Evolutionary conservation across 2,329 filamentous ascomycete genomes (phyloP), one percentile per base, ranked within the genome.

Genomic region (Sporothrix globosa): DNA sequence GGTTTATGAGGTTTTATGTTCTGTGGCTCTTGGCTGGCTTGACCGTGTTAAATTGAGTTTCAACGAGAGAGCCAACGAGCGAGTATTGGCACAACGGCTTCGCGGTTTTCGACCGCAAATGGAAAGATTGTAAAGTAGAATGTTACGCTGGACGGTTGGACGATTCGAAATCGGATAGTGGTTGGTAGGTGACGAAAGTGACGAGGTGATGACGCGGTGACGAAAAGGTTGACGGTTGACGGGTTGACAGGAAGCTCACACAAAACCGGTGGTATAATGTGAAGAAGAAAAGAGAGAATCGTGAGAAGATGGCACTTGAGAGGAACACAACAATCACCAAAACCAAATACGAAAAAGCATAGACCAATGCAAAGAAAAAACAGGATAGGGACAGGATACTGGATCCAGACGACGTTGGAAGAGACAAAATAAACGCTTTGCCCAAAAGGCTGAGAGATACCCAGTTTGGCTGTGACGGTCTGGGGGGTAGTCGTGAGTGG

Each of bases 381-480:
- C 34, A 34, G 52, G 19, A 48, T 34, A 68, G 53, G 67, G 39
- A 48, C 39, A 21, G 27, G 39, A 44, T 10, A 44, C 13, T 10
- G 41, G 9, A 4, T 14, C 10, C 41, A 44, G 41, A 44, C 41
- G 14, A 27, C 54, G 48, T 19, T 19, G 30, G 39, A 69, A 61
- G 44, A 41, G 53, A 48, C 44, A 60, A 17, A 56, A 39, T 41
- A 48, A 21, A 69, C 54, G 44, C 66, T 69, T 69, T 69, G 54
- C 54, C 48, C 44, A 65, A 65, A 48, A 65, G 44, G 44, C 61
- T 65, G 61, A 50, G 66, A n/a, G 67, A 50, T 61, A 63, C 68
- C 68, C 68, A 60, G 68, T 69, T 58, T 70, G 50, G 68, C 41
- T 70, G 68, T 66, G 60, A 70, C 68, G 41, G 68, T 70, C 53